Base-by-base conservation (phyloP, 1,284 basidiomycete species). In the Violaceomyces palustris region DNA sequence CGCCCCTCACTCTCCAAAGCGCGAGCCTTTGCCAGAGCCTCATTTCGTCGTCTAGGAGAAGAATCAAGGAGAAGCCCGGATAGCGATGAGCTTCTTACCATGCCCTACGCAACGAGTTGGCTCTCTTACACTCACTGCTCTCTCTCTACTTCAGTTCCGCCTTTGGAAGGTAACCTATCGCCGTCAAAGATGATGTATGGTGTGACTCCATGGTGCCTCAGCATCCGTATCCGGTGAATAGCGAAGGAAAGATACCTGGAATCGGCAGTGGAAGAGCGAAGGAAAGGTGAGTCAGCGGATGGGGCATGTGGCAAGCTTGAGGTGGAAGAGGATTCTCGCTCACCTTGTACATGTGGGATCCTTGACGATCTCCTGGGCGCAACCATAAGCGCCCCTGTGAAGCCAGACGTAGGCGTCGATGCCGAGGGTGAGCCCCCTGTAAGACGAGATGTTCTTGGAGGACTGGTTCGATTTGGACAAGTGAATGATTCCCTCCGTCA, bases 161-260 rank as follows among this genome's bases (percentile, higher is more conserved):
- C 82, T 79, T 99, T 99, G 19, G 91, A 91, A 6, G 92, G 92
- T 24, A 99, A 80, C 6, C 86, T 87, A 0, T 91, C 94, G 9
- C 94, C 94, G 70, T 98, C 94, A 69, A 99, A 96, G 7, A 99
- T 94, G 35, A 99, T 77, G 71, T 88, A 92, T 0, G 94, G 93
- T 39, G 79, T 81, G 54, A 98, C 86, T 21, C 83, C 82, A 72
- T 89, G 80, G 74, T 94, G 84, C 50, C 82, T 81, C 39, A 99
- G 76, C 64, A 98, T 81, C 21, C 89, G 82, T 28, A 98, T 83
- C 19, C 87, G 83, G 59, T 88, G 82, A 87, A 97, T 89, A n/a
- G 86, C 85, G 76, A 92, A 97, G 65, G 94, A 84, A 55, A 97
- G 88, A 78, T 96, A 96, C 76, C 89, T 91, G 63, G 24, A 38